Conservation (phyloP, 805 yeast genomes). For the Metschnikowia bowlesiae region DNA sequence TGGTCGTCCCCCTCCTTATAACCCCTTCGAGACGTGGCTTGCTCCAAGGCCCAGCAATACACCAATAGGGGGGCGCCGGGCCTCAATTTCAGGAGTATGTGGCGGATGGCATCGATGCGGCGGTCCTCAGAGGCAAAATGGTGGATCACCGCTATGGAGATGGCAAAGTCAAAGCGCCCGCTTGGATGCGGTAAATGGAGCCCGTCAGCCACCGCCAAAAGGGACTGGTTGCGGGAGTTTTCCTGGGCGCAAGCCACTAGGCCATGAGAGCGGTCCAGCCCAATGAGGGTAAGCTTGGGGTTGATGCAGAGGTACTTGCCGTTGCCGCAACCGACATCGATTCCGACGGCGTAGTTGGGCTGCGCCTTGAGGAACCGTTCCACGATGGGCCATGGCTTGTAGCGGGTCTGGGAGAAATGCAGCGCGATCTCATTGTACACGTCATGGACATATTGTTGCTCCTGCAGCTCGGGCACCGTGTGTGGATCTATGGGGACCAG, state of each 20-base stretch:
- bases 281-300: conserved; percentile 62
- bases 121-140: conserved; percentile 87
- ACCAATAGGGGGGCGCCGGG: conserved; percentile 67
- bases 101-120: conserved; percentile 67
- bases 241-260: conserved; percentile 59
- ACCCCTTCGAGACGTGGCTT: conserved; percentile 81
- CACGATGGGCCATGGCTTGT: conserved; percentile 97
- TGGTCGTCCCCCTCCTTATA: conserved; percentile 89
- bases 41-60: conserved; percentile 97
- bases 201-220: conserved; percentile 79
- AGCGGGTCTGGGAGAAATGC: conserved; percentile 90
- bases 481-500: conserved; percentile 25
- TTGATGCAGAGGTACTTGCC: conserved; percentile 85
- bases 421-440: conserved; percentile 90
- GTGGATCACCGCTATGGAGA: conserved; percentile 92
- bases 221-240: conserved; percentile 34
- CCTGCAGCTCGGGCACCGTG: conserved; percentile 52
- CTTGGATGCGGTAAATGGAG: conserved; percentile 43
- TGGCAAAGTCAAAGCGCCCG: conserved; percentile 69
- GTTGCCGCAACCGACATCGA: conserved; percentile 96
- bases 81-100: conserved; percentile 57
- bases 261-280: conserved; percentile 71
- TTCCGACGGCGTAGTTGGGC: conserved; percentile 59
- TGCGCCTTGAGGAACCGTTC: conserved; percentile 56
- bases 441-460: conserved; percentile 77